Evolutionary conservation across 2,329 filamentous ascomycete species (phyloP), one percentile per base, ranked within the genome.

Genomic region (Pseudogymnoascus sp.): DNA sequence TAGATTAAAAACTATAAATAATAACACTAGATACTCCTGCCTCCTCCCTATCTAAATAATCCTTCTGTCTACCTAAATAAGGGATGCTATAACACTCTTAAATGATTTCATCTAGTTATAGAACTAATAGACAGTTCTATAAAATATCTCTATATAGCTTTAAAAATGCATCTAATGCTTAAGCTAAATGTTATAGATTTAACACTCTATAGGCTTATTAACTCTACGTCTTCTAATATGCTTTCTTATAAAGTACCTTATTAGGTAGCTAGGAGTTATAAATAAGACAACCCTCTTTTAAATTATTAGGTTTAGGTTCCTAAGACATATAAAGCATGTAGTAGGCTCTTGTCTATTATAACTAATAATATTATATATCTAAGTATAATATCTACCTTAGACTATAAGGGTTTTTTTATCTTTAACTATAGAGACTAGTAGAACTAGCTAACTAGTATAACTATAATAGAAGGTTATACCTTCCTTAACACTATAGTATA

Each of bases 271-370:
- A 34, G 60, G 37, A 39, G 8, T 36, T 18, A 2, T 1, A 7
- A 37, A 45, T 16, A 12, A 47, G 34, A 39, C 60, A 14, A 61
- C 60, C 34, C 60, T 36, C 60, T 61, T 34, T 8, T 16, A 16
- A 34, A 61, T 26, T 6, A 7, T 61, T 7, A 61, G 34, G 23
- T 34, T 29, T 5, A 16, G 60, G 39, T 61, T 61, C 14, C 60
- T 6, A 12, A 36, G 60, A 26, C 60, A 61, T 37, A 23, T n/a
- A 3, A 45, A 61, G 60, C 34, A 61, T 61, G 21, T 64, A 18
- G 63, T 65, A 16, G 65, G 63, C 61, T 61, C 61, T 66, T 63
- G 5, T 65, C 61, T 42, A 5, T 60, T 31, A 47, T 64, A 37
- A 66, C 64, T 10, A 47, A 66, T 59, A 2, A 45, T 63, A 66